A percentile compares a stretch with the other conserved stretches of the same genome.
These are phyloP conservation scores for Talaromyces proteolyticus DNA, from an alignment of 495 filamentous ascomycete species.

Conservation along the genomic window DNA sequence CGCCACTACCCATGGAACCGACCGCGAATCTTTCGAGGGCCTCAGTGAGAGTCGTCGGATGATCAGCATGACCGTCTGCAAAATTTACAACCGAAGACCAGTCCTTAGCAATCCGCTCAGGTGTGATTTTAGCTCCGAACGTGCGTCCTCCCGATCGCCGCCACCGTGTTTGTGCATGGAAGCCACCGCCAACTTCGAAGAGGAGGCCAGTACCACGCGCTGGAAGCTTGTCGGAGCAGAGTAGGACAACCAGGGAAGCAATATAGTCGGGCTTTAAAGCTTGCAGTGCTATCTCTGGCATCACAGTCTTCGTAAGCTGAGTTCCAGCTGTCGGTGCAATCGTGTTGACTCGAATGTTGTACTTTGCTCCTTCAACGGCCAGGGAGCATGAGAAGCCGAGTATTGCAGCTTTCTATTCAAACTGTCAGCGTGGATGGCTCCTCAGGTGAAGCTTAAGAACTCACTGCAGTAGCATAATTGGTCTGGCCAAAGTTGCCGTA, in stretches of 20 bases:
- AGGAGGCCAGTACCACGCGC: background rate
- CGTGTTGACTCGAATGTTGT: constrained; percentile 94
- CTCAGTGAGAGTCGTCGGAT: too few species aligned
- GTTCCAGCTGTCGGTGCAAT: constrained; percentile 94
- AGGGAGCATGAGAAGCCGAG: constrained; percentile 98
- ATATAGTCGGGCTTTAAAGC: constrained; percentile 93
- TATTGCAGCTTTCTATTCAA: constrained; percentile 92
- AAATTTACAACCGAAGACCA: too few species aligned
- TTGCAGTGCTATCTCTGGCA: constrained; percentile 92
- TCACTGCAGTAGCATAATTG: constrained; percentile 94
- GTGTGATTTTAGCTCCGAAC: too few species aligned
- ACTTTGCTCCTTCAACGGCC: constrained; percentile 94
- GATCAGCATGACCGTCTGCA: too few species aligned
- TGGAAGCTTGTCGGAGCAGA: constrained; percentile 28
- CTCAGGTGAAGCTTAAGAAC: too few species aligned
- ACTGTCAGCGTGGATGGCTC: too few species aligned
- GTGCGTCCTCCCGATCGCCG: too few species aligned
- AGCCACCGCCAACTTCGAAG: background rate
- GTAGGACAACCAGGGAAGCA: constrained; percentile 83
- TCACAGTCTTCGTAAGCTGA: constrained; percentile 93
- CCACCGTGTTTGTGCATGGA: too few species aligned
- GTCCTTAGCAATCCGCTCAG: too few species aligned
- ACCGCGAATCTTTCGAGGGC: too few species aligned
- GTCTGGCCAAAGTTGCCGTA: constrained; percentile 94
- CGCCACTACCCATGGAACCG: background rate